Percentiles rank a stretch among this genome's conserved stretches.
Evolutionary conservation across 208 protist species (phyloP).

Genomic region (Porcisia hertigi): DNA sequence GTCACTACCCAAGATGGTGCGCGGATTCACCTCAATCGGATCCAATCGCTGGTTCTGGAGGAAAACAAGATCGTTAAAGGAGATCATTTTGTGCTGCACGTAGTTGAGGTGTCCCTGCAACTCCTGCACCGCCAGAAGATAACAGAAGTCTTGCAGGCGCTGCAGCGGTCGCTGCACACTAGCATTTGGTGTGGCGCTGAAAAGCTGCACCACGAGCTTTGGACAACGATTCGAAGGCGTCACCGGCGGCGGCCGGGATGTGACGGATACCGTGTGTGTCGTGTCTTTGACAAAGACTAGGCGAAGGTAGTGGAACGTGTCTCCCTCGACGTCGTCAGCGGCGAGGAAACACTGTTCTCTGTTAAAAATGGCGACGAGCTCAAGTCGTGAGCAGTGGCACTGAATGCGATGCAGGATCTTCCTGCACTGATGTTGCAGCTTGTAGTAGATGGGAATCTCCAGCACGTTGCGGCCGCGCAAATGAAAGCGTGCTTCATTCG

Average conservation of each 20-base stretch:
- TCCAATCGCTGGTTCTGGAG: slow-evolving; percentile 74
- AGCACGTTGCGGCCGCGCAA: slow-evolving; percentile 63
- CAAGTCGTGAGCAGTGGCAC: slow-evolving; percentile 70
- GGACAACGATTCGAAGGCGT: slow-evolving; percentile 63
- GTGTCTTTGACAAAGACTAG: slow-evolving; percentile 87
- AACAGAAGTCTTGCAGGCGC: slow-evolving; percentile 87
- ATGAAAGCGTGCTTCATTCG: slow-evolving; percentile 46
- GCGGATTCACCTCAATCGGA: slow-evolving; percentile 52
- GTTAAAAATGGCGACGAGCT: slow-evolving; percentile 86
- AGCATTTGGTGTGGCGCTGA: slow-evolving; percentile 68
- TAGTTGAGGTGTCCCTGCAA: slow-evolving; percentile 88
- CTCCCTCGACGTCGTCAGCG: slow-evolving; percentile 72
- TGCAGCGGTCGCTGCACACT: slow-evolving; percentile 63
- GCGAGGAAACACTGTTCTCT: slow-evolving; percentile 88
- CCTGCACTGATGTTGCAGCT: slow-evolving; percentile 88
- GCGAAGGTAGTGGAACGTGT: slow-evolving; percentile 88
- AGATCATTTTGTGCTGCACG: slow-evolving; percentile 81
- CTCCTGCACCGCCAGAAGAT: slow-evolving; percentile 85
- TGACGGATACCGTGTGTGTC: slow-evolving; percentile 43
- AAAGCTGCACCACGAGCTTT: slow-evolving; percentile 82
- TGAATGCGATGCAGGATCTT: slow-evolving; percentile 76
- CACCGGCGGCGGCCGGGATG: slow-evolving; percentile 49
- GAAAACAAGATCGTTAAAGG: slow-evolving; percentile 84
- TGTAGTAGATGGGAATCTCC: slow-evolving; percentile 89
- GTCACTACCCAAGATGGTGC: slow-evolving; percentile 8